Conservation (phyloP, 148 eudicot genomes). For the Heliosperma pusillum region DNA sequence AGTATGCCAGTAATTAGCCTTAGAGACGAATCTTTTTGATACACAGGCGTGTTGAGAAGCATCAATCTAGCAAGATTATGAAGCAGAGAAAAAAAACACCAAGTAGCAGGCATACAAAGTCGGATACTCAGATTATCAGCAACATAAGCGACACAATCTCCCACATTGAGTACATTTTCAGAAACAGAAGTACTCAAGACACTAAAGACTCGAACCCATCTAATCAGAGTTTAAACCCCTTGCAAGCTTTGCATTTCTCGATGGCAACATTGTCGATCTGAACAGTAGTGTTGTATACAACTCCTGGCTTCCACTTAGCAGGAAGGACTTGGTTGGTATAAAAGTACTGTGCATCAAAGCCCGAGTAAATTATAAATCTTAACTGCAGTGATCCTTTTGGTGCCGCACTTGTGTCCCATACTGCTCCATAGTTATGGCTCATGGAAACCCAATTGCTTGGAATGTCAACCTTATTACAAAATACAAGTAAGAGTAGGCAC, state of each 20-base stretch:
- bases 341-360: constrained; percentile 23
- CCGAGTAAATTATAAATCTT: constrained; percentile 25
- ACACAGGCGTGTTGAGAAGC: too few species aligned
- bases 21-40: too few species aligned
- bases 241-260: constrained; percentile 22
- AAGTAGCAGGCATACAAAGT: constrained; percentile 9
- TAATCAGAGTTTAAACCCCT: constrained; percentile 20
- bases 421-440: constrained; percentile 33
- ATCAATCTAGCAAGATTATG: neutral
- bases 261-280: constrained; percentile 21
- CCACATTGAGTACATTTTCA: neutral
- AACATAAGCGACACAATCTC: constrained; percentile 1
- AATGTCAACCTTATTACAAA: constrained; percentile 7
- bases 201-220: neutral
- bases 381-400: constrained; percentile 26
- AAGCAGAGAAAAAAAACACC: neutral
- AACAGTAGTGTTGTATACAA: constrained; percentile 19
- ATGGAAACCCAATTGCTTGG: constrained; percentile 26
- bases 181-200: neutral
- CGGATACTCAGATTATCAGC: constrained; percentile 7
- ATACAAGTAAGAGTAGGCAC: neutral
- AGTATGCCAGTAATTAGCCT: too few species aligned
- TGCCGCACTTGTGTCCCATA: constrained; percentile 29
- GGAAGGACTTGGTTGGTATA: constrained; percentile 20
- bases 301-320: constrained; percentile 27